Percentiles rank a stretch among this genome's conserved stretches.
Conservation (phyloP, 2,329 filamentous ascomycete genomes). For the Exophiala spinifera region DNA sequence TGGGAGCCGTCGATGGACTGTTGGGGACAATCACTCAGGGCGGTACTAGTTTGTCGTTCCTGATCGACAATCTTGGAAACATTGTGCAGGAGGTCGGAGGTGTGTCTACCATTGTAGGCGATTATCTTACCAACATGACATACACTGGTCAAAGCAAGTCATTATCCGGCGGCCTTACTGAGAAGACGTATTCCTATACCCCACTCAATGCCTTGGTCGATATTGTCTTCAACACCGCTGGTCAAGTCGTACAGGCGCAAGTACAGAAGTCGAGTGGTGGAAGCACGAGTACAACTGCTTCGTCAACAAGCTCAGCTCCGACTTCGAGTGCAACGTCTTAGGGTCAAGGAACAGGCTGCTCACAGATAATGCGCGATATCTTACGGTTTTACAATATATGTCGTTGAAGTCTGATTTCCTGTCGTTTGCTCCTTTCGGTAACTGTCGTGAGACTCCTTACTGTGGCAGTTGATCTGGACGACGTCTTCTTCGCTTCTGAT, state of each 20-base stretch:
- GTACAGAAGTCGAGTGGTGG: constrained; percentile 11
- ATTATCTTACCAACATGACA: constrained; percentile 60
- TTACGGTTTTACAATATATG: too few species aligned
- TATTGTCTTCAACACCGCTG: constrained; percentile 54
- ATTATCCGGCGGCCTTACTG: constrained; percentile 32
- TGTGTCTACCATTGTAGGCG: constrained; percentile 56
- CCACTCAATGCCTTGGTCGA: constrained; percentile 53
- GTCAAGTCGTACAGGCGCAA: constrained; percentile 53
- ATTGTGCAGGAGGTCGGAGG: constrained; percentile 59
- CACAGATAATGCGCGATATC: too few species aligned
- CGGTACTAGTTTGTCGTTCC: constrained; percentile 53
- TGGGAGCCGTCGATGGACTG: constrained; percentile 58
- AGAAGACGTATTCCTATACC: constrained; percentile 54
- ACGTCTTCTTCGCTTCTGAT: too few species aligned
- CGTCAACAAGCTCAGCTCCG: constrained; percentile 5
- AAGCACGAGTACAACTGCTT: constrained; percentile 3
- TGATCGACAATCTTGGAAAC: constrained; percentile 61
- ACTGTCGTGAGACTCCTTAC: too few species aligned
- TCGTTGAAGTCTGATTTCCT: too few species aligned
- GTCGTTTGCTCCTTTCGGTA: too few species aligned
- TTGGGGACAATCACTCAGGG: constrained; percentile 59
- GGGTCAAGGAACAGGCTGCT: not conserved
- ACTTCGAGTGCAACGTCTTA: constrained; percentile 5
- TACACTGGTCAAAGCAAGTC: constrained; percentile 35
- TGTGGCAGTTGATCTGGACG: too few species aligned